Evolutionary conservation across 2,329 filamentous ascomycete species (phyloP).

Genomic region (Arthrobotrys megalospora): DNA sequence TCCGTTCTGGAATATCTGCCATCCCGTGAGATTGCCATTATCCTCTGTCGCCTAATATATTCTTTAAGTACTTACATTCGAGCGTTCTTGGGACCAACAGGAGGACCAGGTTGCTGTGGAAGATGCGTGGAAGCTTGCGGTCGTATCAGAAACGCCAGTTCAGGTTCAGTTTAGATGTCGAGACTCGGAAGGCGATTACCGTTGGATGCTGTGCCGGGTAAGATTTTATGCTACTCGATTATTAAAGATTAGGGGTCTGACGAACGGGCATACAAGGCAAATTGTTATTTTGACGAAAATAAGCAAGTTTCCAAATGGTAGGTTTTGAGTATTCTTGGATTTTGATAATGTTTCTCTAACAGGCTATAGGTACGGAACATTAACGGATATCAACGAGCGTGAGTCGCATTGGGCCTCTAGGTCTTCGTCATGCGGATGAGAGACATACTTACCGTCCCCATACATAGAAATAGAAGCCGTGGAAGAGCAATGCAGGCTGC

Average conservation of each 20-base stretch:
- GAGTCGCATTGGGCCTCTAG: constrained; percentile 15
- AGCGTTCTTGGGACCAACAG: constrained; percentile 9
- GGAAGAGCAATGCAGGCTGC: constrained; percentile 46
- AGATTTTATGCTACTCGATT: not conserved
- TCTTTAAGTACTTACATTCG: constrained; percentile 23
- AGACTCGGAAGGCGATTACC: constrained; percentile 78
- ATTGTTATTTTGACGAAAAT: constrained; percentile 39
- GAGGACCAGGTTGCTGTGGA: constrained; percentile 54
- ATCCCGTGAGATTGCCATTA: constrained; percentile 46
- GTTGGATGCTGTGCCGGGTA: constrained; percentile 82
- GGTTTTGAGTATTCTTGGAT: not conserved
- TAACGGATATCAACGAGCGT: constrained; percentile 58
- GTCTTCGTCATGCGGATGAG: not conserved
- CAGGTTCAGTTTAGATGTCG: constrained; percentile 79
- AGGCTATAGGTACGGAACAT: constrained; percentile 50
- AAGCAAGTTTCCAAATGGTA: constrained; percentile 44
- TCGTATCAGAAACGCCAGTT: constrained; percentile 76
- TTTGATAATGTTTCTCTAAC: constrained; percentile 2
- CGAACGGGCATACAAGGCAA: constrained; percentile 41
- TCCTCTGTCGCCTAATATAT: not conserved
- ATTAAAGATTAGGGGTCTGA: not conserved
- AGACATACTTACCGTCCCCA: constrained; percentile 5
- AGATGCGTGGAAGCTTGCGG: constrained; percentile 50
- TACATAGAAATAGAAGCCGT: constrained; percentile 56
- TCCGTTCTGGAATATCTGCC: constrained; percentile 54